These are phyloP conservation scores for Starmerella kuoi DNA, from an alignment of 805 yeast species.

Conservation along the genomic window DNA sequence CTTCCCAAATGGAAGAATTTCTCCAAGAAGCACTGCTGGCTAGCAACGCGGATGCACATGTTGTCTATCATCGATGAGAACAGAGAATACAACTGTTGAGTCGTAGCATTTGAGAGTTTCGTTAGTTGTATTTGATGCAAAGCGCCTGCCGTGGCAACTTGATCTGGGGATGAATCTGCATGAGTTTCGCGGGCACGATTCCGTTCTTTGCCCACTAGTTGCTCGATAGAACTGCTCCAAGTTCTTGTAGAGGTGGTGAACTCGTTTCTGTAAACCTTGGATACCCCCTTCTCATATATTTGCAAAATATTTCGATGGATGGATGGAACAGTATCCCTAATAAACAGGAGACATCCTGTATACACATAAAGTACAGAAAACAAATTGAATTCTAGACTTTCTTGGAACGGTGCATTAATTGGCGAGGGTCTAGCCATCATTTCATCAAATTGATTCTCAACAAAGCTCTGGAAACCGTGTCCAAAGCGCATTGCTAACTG, in stretches of 20 bases:
- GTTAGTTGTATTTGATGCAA: neutral
- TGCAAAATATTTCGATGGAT: slow-evolving; percentile 37
- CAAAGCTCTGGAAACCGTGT: slow-evolving; percentile 30
- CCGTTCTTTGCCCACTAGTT: slow-evolving; percentile 4
- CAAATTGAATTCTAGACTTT: slow-evolving; percentile 20
- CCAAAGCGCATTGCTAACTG: slow-evolving; percentile 26
- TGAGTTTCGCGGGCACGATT: neutral
- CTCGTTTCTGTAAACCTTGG: slow-evolving; percentile 29
- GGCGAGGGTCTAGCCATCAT: slow-evolving; percentile 10
- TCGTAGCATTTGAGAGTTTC: neutral
- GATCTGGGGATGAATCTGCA: neutral
- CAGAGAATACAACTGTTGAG: neutral
- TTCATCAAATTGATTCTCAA: neutral
- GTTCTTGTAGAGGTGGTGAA: slow-evolving; percentile 26
- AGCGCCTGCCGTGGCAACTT: neutral
- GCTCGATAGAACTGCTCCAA: slow-evolving; percentile 22
- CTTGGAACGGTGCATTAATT: slow-evolving; percentile 19
- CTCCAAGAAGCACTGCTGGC: slow-evolving; percentile 41
- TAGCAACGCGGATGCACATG: slow-evolving; percentile 16
- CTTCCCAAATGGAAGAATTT: slow-evolving; percentile 38
- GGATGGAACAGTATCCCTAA: slow-evolving; percentile 43
- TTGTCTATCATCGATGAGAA: slow-evolving; percentile 6
- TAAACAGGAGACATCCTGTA: slow-evolving; percentile 42
- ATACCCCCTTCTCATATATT: slow-evolving; percentile 32
- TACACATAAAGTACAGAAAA: slow-evolving; percentile 28